These are phyloP conservation scores for Globisporangium cederbergense DNA, from an alignment of 352 stramenopile genomes.

Conservation along the genomic window DNA sequence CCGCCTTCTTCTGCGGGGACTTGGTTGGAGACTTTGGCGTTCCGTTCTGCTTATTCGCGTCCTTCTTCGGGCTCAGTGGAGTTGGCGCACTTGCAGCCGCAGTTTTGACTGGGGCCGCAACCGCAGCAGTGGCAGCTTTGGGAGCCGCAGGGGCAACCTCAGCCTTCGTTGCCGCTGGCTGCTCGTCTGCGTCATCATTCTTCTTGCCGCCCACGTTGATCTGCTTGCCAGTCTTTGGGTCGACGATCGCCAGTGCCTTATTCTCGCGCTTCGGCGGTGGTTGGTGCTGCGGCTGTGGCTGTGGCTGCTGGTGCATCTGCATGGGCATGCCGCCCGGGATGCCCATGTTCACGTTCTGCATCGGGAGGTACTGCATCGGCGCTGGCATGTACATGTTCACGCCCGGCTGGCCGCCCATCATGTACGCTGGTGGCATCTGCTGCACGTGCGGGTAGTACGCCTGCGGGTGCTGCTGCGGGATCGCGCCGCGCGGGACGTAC, in stretches of 20 bases:
- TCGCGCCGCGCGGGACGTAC: conserved; percentile 35
- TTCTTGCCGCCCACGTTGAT: conserved; percentile 12
- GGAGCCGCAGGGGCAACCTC: not conserved
- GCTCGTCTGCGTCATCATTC: conserved; percentile 1
- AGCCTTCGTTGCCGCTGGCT: conserved; percentile 5
- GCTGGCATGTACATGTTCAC: conserved; percentile 24
- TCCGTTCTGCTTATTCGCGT: conserved; percentile 17
- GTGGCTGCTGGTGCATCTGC: conserved; percentile 24
- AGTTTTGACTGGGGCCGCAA: conserved; percentile 8
- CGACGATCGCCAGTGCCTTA: conserved; percentile 42
- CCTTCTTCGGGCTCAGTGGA: conserved; percentile 16
- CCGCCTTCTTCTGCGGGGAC: conserved; percentile 23
- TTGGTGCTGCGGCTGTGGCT: conserved; percentile 22
- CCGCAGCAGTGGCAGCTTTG: conserved; percentile 10
- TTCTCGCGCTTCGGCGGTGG: conserved; percentile 42
- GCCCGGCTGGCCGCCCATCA: conserved; percentile 41
- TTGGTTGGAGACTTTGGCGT: conserved; percentile 12
- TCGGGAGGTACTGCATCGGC: conserved; percentile 38
- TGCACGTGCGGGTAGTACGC: conserved; percentile 46
- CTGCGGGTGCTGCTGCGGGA: conserved; percentile 30
- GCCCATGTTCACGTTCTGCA: conserved; percentile 44
- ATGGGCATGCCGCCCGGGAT: conserved; percentile 40
- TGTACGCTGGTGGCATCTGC: conserved; percentile 38
- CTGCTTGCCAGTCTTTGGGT: conserved; percentile 15
- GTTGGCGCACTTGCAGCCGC: conserved; percentile 6